Conservation (phyloP, 805 yeast genomes). For the Saccharomycopsis synnaedendra region DNA sequence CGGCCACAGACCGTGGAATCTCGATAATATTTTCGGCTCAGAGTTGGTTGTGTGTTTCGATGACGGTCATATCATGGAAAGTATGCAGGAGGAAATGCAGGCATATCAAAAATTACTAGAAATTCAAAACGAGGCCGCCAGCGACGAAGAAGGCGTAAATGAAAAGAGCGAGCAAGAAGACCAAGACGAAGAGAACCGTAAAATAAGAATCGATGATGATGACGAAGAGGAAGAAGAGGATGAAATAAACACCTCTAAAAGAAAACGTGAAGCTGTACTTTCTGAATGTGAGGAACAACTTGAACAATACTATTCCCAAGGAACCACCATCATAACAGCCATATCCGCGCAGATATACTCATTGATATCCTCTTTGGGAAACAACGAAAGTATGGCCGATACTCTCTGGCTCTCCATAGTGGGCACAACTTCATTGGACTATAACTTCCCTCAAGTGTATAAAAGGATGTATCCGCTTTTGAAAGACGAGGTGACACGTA, state of each 20-base stretch:
- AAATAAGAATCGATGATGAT: conserved; percentile 14
- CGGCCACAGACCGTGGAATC: conserved; percentile 93
- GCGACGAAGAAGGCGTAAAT: conserved; percentile 26
- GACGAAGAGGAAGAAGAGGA: conserved; percentile 18
- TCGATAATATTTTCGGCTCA: conserved; percentile 84
- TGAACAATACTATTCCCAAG: conserved; percentile 74
- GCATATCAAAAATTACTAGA: conserved; percentile 50
- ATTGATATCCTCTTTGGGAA: conserved; percentile 70
- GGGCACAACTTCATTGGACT: conserved; percentile 77
- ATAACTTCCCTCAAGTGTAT: conserved; percentile 64
- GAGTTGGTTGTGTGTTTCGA: conserved; percentile 71
- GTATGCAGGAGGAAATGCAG: conserved; percentile 39
- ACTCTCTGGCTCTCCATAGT: conserved; percentile 78
- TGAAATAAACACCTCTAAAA: conserved; percentile 25
- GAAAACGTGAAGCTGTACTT: conserved; percentile 30
- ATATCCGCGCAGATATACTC: conserved; percentile 74
- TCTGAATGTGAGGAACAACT: conserved; percentile 41
- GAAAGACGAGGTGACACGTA: conserved; percentile 72
- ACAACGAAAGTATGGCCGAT: conserved; percentile 48
- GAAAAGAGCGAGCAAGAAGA: conserved; percentile 23
- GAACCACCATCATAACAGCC: conserved; percentile 67
- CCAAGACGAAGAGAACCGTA: conserved; percentile 21
- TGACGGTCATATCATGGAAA: conserved; percentile 66
- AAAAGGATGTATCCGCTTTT: conserved; percentile 60
- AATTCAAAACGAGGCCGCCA: conserved; percentile 28